These are phyloP conservation scores for Sporothrix luriei DNA, from an alignment of 2,329 filamentous ascomycete genomes.

Conservation along the genomic window DNA sequence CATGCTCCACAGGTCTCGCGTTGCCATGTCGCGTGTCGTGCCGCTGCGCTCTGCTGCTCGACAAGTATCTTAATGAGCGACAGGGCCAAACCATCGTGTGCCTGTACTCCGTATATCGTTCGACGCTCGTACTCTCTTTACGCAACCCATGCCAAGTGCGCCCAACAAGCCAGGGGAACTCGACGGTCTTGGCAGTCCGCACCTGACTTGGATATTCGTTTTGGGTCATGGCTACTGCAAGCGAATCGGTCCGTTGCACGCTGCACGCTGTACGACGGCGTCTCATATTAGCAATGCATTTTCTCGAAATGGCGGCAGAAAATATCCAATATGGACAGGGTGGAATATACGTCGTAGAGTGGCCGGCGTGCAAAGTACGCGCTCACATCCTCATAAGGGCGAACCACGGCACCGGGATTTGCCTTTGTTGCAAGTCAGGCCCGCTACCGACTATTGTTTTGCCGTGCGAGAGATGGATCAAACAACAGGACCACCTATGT, in stretches of 20 bases:
- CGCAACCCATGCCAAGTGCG: conserved; percentile 10
- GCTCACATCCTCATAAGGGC: not conserved
- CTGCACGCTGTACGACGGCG: no score
- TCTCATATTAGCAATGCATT: no score
- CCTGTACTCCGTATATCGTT: not conserved
- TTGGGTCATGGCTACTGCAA: not conserved
- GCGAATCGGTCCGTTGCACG: no score
- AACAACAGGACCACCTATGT: not conserved
- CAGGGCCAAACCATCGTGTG: not conserved
- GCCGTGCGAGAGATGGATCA: no score
- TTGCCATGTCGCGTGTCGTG: not conserved
- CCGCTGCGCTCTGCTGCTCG: no score
- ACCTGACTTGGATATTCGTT: not conserved
- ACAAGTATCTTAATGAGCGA: no score
- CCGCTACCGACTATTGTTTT: no score
- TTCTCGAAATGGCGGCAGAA: not conserved
- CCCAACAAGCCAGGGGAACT: not conserved
- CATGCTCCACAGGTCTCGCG: no score
- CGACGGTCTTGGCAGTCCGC: not conserved
- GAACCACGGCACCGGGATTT: conserved; percentile 1
- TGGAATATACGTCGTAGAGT: no score
- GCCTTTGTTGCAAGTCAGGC: not conserved
- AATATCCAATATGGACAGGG: not conserved
- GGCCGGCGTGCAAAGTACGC: no score
- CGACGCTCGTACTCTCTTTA: not conserved